A percentile compares a stretch with the other conserved stretches of the same genome.
Conservation (phyloP, 1,139 yeast species). For the Lodderomyces orthopsilosis region DNA sequence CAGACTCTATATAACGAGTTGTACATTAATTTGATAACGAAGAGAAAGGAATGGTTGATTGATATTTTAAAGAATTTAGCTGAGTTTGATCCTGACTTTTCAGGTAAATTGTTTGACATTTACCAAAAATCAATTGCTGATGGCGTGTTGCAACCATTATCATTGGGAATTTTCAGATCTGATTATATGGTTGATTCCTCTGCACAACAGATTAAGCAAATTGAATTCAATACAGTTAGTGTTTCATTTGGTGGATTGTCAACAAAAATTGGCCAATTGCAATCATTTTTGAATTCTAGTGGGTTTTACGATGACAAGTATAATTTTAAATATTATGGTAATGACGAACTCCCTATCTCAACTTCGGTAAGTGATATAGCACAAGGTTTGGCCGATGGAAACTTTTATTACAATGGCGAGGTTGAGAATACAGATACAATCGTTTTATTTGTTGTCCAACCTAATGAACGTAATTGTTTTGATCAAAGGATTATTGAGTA, state of each 20-base stretch:
- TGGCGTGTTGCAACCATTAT: slow-evolving; percentile 53
- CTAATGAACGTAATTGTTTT: slow-evolving; percentile 81
- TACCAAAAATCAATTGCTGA: slow-evolving; percentile 45
- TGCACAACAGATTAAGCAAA: slow-evolving; percentile 65
- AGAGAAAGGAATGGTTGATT: slow-evolving; percentile 57
- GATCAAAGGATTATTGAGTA: slow-evolving; percentile 88
- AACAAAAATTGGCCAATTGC: slow-evolving; percentile 73
- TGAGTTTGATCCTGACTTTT: slow-evolving; percentile 67
- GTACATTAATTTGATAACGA: slow-evolving; percentile 63
- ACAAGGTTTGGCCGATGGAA: slow-evolving; percentile 68
- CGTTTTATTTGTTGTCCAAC: slow-evolving; percentile 80
- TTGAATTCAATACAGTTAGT: slow-evolving; percentile 93
- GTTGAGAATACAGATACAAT: slow-evolving; percentile 37
- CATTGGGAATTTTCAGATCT: slow-evolving; percentile 84
- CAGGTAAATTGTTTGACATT: slow-evolving; percentile 70
- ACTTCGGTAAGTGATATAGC: slow-evolving; percentile 62
- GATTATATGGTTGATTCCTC: slow-evolving; percentile 76
- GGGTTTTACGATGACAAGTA: slow-evolving; percentile 50
- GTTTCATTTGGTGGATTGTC: slow-evolving; percentile 94
- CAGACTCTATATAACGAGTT: slow-evolving; percentile 70
- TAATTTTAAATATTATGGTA: slow-evolving; percentile 40
- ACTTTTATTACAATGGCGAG: slow-evolving; percentile 44
- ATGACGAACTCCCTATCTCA: slow-evolving; percentile 61
- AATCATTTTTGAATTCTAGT: slow-evolving; percentile 56
- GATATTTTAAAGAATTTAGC: slow-evolving; percentile 55